These are phyloP conservation scores for Mrakia frigida DNA, from an alignment of 768 basidiomycete species.

Conservation along the genomic window DNA sequence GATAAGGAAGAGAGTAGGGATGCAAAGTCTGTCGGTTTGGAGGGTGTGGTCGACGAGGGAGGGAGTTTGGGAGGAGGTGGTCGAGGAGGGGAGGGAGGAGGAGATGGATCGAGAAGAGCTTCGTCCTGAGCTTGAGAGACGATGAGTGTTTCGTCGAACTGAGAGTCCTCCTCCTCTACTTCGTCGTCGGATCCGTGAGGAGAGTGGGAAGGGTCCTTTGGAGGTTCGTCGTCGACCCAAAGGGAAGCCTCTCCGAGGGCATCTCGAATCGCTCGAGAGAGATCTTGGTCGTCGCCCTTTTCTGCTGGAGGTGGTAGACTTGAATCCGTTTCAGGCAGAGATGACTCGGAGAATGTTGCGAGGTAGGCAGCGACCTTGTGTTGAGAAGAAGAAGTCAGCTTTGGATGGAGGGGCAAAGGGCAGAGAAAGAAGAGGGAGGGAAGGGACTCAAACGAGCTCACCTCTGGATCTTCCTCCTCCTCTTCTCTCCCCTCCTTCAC, in stretches of 20 bases:
- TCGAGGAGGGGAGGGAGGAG: not conserved
- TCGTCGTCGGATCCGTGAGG: not conserved
- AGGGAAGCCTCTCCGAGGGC: conserved; percentile 3
- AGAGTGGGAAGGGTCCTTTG: not conserved
- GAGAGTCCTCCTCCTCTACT: not conserved
- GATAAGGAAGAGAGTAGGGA: conserved; percentile 5
- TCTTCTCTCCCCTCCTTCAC: not conserved
- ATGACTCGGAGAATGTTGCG: not conserved
- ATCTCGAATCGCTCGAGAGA: not conserved
- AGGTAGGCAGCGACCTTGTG: not conserved
- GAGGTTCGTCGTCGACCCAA: not conserved
- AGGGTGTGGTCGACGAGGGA: not conserved
- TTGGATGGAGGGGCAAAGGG: not conserved
- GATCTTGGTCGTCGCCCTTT: not conserved
- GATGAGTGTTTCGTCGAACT: not conserved
- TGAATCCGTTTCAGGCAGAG: not conserved
- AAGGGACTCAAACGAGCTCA: not conserved
- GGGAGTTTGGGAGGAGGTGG: not conserved
- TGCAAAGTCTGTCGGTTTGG: not conserved
- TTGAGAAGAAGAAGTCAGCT: not conserved
- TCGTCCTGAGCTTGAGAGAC: conserved; percentile 5
- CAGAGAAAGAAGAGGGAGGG: not conserved
- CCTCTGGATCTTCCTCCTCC: conserved; percentile 12
- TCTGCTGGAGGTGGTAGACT: not conserved
- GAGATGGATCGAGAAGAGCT: not conserved